These are phyloP conservation scores for Fraxinus greggii DNA, from an alignment of 305 asterid species.

Conservation along the genomic window DNA sequence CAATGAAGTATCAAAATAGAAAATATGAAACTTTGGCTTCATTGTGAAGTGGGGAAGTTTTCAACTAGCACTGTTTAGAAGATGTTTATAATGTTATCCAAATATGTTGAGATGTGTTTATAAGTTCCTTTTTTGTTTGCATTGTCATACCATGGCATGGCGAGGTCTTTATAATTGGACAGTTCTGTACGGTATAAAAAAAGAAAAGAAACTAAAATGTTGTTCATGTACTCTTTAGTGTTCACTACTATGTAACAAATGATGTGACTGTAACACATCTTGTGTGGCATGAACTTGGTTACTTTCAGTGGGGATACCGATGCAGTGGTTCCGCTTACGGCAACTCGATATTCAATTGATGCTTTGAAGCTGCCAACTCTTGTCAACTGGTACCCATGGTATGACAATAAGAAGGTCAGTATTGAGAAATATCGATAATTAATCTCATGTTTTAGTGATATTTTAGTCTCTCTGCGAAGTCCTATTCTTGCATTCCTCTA, in stretches of 20 bases:
- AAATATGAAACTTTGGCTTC: background rate
- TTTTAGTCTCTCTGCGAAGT: background rate
- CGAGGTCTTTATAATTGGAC: background rate
- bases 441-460: background rate
- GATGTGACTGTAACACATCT: background rate
- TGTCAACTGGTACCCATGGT: conserved; percentile 77
- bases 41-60: background rate
- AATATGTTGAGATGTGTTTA: background rate
- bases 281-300: background rate
- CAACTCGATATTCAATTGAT: conserved; percentile 85
- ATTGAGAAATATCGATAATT: background rate
- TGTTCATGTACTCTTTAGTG: background rate
- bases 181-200: background rate
- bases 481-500: background rate
- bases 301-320: conserved; percentile 86
- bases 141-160: background rate
- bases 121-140: background rate
- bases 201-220: no score
- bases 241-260: background rate
- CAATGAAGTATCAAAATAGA: background rate
- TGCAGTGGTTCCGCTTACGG: conserved; percentile 88
- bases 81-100: background rate
- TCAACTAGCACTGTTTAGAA: background rate
- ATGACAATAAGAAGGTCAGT: conserved; percentile 72
- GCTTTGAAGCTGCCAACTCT: conserved; percentile 81